Evolutionary conservation across 2,329 filamentous ascomycete species (phyloP).

Genomic region (Aschersonia sp.): DNA sequence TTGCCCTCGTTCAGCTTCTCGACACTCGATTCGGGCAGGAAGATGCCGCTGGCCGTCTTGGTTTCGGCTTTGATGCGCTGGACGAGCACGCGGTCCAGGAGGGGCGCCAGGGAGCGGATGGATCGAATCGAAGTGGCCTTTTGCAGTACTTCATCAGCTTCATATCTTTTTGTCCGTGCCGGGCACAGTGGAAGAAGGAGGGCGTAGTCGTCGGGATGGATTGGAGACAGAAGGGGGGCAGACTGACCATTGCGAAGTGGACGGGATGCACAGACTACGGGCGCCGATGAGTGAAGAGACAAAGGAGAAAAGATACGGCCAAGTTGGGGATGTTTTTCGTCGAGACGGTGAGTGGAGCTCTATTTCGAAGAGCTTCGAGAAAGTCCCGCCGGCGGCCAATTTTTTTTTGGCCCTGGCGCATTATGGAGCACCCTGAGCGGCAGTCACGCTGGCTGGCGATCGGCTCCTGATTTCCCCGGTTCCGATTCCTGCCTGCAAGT

Average conservation of each 20-base stretch:
- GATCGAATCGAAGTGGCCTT: slow-evolving; percentile 71
- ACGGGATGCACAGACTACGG: too few relatives aligned
- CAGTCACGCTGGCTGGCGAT: neutral
- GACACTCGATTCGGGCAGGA: slow-evolving; percentile 89
- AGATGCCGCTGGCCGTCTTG: slow-evolving; percentile 94
- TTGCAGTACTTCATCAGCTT: neutral
- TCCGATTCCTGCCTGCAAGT: slow-evolving; percentile 9
- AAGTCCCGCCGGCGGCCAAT: slow-evolving; percentile 19
- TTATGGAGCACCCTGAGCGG: neutral
- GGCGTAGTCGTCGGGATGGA: too few relatives aligned
- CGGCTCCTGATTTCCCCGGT: slow-evolving; percentile 19
- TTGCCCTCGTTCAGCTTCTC: slow-evolving; percentile 98
- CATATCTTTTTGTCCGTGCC: too few relatives aligned
- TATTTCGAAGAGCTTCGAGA: slow-evolving; percentile 27
- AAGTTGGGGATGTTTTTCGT: neutral
- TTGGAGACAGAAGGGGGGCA: too few relatives aligned
- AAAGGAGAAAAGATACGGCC: neutral
- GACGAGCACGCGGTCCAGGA: slow-evolving; percentile 95
- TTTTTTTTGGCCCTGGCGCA: slow-evolving; percentile 5
- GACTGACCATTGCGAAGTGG: too few relatives aligned
- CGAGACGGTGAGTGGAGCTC: slow-evolving; percentile 13
- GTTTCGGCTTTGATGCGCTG: slow-evolving; percentile 95
- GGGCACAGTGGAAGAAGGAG: too few relatives aligned
- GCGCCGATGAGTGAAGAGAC: neutral
- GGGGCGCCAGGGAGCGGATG: slow-evolving; percentile 87